Percentiles rank a stretch among this genome's conserved stretches.
These are phyloP conservation scores for Amylostereum areolatum DNA, from an alignment of 1,284 basidiomycete species.

Conservation along the genomic window DNA sequence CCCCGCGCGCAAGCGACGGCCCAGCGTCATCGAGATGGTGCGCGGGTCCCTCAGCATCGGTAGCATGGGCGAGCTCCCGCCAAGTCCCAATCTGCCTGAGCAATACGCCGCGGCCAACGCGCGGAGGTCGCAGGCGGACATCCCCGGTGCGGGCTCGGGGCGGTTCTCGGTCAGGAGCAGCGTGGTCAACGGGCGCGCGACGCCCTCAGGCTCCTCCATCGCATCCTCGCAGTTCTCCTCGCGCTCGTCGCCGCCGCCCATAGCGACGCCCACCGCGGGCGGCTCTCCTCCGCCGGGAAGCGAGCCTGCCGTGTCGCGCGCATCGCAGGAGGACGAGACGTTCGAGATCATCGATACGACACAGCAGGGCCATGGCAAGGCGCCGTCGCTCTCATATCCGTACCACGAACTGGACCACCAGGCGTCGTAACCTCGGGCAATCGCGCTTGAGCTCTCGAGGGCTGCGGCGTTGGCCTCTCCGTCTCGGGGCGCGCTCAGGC, in stretches of 20 bases:
- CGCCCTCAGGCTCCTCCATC: conserved; percentile 7
- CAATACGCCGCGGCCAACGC: conserved; percentile 22
- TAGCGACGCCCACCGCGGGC: conserved; percentile 20
- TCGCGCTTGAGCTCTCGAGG: too few species aligned
- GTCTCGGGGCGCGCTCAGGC: too few species aligned
- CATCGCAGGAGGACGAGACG: conserved; percentile 28
- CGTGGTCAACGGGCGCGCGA: conserved; percentile 16
- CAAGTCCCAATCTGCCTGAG: conserved; percentile 36
- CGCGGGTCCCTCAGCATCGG: conserved; percentile 22
- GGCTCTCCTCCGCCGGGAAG: conserved; percentile 25
- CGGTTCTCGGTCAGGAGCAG: conserved; percentile 18
- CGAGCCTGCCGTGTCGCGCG: conserved; percentile 15
- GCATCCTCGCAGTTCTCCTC: conserved; percentile 19
- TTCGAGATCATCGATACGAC: conserved; percentile 28
- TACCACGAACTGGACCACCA: conserved; percentile 33
- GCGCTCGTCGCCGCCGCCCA: conserved; percentile 15
- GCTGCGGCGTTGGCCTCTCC: too few species aligned
- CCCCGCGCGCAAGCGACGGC: conserved; percentile 27
- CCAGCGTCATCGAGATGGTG: conserved; percentile 33
- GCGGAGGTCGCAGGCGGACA: conserved; percentile 27
- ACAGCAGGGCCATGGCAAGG: conserved; percentile 12
- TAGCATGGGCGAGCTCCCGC: conserved; percentile 29
- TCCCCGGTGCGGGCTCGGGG: conserved; percentile 22
- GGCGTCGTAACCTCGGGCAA: not conserved
- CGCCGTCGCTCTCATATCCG: conserved; percentile 29